Base-by-base conservation (phyloP, 1,139 yeast species). In the Saccharomycopsis hybrid region DNA sequence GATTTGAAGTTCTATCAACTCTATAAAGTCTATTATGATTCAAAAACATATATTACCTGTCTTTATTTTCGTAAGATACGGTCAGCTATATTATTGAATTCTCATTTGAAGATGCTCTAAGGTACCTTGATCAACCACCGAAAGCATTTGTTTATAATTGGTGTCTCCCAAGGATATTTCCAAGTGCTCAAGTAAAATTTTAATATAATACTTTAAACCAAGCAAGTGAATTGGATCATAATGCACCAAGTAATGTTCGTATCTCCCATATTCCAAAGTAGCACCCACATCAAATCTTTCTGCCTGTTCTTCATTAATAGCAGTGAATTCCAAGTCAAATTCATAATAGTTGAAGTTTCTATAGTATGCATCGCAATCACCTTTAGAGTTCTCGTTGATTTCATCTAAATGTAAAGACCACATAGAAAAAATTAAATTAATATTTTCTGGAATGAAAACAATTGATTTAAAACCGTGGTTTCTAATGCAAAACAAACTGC, bases 361-460 rank as follows among this genome's bases (percentile, higher is more conserved):
- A 55, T 78, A 80, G 59, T 84, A 85, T n/a, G 72, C 76, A 47
- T 73, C 78, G 58, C 87, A 79, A 48, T 74, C 78, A 0, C 90
- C 90, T 13, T 69, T 68, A 11, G 60, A 65, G 5, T 71, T 65
- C 58, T 86, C 95, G 51, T 82, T 80, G 9, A 84, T 72, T 60
- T 88, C 96, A 59, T 88, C 96, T 48, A 85, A 63, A 54, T 85
- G 72, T 50, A 75, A 75, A 8, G 84, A 73, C 66, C 84, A 70
- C 35, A 78, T 66, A 28, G 80, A 72, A 4, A 82, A 63, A 24
- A 82, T 66, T 3, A 72, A 65, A 2, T 65, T 62, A 52, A 75
- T 56, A 56, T 66, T 64, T 30, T 62, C 57, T 44, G 39, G 13
- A n/a, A 29, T 39, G 41, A 46, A 35, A 37, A 38, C 46, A 55